A percentile compares a stretch with the other conserved stretches of the same genome.
These are phyloP conservation scores for Penicillium maclennaniae DNA, from an alignment of 495 filamentous ascomycete genomes.

Conservation along the genomic window DNA sequence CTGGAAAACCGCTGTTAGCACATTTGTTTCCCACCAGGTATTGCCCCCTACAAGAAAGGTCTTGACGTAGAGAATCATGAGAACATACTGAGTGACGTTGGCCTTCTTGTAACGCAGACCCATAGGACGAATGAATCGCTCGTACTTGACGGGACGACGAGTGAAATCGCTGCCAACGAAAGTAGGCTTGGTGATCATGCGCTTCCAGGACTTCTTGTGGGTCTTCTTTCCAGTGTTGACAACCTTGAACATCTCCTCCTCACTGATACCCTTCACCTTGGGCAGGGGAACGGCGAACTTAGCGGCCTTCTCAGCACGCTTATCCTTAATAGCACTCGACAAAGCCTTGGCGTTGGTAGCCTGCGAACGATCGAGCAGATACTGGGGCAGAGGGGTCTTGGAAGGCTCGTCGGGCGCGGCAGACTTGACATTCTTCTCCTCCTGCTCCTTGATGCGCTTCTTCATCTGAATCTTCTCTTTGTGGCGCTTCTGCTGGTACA, in stretches of 20 bases:
- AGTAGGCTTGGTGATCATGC: constrained; percentile 91
- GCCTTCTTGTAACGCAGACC: constrained; percentile 89
- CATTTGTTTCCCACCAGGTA: background rate
- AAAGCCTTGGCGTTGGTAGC: constrained; percentile 87
- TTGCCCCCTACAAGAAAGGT: background rate
- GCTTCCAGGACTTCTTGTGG: constrained; percentile 80
- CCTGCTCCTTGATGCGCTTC: constrained; percentile 89
- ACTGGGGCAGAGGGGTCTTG: constrained; percentile 72
- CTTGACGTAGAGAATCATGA: background rate
- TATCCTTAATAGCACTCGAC: constrained; percentile 80
- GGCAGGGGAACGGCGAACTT: constrained; percentile 92
- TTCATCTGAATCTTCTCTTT: constrained; percentile 99
- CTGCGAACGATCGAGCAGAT: constrained; percentile 85
- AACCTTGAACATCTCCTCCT: constrained; percentile 99
- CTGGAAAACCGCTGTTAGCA: constrained; percentile 23
- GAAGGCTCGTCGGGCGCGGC: constrained; percentile 69
- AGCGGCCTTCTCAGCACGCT: constrained; percentile 87
- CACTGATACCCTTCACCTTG: constrained; percentile 87
- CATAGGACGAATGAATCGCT: constrained; percentile 79
- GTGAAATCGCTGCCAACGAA: constrained; percentile 93
- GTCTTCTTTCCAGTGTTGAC: constrained; percentile 91
- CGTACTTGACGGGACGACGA: constrained; percentile 88
- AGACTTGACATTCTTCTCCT: constrained; percentile 94
- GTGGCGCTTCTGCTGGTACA: constrained; percentile 90
- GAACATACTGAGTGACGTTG: constrained; percentile 69